Evolutionary conservation across 768 basidiomycete species (phyloP).

Genomic region (Mycena alexandri): DNA sequence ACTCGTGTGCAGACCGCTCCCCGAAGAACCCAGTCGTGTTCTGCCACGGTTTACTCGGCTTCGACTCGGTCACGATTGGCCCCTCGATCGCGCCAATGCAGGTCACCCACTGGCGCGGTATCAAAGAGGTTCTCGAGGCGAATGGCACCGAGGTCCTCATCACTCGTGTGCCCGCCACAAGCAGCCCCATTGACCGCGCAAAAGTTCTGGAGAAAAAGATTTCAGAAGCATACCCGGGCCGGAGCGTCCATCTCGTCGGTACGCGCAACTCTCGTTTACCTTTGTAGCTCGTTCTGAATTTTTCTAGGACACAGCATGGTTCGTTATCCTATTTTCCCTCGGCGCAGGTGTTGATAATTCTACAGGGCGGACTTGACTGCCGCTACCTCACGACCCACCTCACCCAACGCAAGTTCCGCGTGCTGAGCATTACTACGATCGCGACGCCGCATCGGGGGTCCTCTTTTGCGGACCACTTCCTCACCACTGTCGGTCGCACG

Average conservation of each 20-base stretch:
- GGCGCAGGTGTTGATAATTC: slow-evolving; percentile 27
- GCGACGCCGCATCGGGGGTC: slow-evolving; percentile 96
- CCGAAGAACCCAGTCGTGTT: slow-evolving; percentile 92
- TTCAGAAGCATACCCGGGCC: slow-evolving; percentile 82
- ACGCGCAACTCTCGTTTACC: slow-evolving; percentile 33
- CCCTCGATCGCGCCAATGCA: slow-evolving; percentile 83
- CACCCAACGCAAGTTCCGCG: slow-evolving; percentile 79
- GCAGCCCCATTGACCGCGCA: slow-evolving; percentile 89
- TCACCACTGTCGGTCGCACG: slow-evolving; percentile 74
- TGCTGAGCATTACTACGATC: slow-evolving; percentile 93
- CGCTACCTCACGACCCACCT: slow-evolving; percentile 88
- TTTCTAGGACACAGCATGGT: slow-evolving; percentile 83
- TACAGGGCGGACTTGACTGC: slow-evolving; percentile 91
- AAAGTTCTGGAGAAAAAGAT: slow-evolving; percentile 90
- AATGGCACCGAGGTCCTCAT: slow-evolving; percentile 93
- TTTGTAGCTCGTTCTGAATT: slow-evolving; percentile 19
- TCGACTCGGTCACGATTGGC: slow-evolving; percentile 87
- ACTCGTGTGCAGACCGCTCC: slow-evolving; percentile 67
- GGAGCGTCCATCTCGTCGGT: slow-evolving; percentile 90
- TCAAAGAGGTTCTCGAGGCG: slow-evolving; percentile 90
- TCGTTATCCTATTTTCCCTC: slow-evolving; percentile 31
- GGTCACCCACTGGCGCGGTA: slow-evolving; percentile 97
- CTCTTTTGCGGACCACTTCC: slow-evolving; percentile 92
- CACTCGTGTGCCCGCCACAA: slow-evolving; percentile 94
- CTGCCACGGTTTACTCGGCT: slow-evolving; percentile 94